These are phyloP conservation scores for Lactarius pseudohatsudake DNA, from an alignment of 768 basidiomycete species.

Conservation along the genomic window DNA sequence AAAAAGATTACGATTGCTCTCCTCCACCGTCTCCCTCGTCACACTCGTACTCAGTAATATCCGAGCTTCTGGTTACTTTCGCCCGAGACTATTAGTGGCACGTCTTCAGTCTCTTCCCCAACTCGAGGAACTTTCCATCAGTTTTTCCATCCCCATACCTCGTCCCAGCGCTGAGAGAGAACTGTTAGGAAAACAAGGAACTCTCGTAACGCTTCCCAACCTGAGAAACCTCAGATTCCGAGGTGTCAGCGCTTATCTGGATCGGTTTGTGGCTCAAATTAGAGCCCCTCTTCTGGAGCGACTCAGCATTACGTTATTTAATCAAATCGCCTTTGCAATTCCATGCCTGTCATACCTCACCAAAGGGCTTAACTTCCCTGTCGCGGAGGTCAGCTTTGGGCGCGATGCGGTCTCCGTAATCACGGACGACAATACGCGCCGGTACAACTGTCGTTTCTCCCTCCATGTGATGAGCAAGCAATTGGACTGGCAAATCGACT, in stretches of 20 bases:
- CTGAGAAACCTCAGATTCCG: not conserved
- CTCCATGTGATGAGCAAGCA: too few relatives aligned
- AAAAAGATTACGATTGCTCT: not conserved
- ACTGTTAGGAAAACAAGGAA: not conserved
- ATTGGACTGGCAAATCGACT: too few relatives aligned
- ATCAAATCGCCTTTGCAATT: too few relatives aligned
- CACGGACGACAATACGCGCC: too few relatives aligned
- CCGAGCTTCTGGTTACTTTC: not conserved
- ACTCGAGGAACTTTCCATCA: conserved; percentile 6
- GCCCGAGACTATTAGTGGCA: not conserved
- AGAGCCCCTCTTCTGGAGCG: too few relatives aligned
- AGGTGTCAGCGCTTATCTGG: too few relatives aligned
- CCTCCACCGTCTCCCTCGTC: not conserved
- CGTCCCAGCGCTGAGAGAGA: not conserved
- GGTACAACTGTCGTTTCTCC: not conserved
- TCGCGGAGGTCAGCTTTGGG: not conserved
- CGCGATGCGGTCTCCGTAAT: not conserved
- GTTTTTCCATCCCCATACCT: conserved; percentile 4
- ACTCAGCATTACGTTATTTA: too few relatives aligned
- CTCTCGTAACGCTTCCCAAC: not conserved
- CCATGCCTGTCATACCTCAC: too few relatives aligned
- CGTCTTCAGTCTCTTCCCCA: not conserved
- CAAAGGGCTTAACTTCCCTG: too few relatives aligned
- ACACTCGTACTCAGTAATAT: not conserved
- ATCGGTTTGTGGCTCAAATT: too few relatives aligned